Percentiles rank a stretch among this genome's conserved stretches.
These are phyloP conservation scores for Cercospora sp. DNA, from an alignment of 2,329 filamentous ascomycete genomes.

Conservation along the genomic window DNA sequence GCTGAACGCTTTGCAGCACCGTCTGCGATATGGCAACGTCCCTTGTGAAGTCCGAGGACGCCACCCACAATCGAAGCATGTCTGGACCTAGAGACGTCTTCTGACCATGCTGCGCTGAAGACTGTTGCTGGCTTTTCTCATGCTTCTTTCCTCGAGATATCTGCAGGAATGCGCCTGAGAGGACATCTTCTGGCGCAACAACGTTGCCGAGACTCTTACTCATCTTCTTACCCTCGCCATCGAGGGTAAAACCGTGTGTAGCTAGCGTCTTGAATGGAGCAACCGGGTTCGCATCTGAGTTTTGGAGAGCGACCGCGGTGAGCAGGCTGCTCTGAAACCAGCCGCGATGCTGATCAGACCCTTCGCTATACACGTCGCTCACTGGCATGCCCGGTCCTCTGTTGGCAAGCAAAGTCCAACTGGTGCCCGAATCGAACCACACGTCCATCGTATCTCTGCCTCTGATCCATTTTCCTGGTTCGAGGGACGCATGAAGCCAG, in stretches of 20 bases:
- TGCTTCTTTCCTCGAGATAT: constrained; percentile 50
- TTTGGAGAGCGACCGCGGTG: constrained; percentile 72
- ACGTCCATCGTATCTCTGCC: constrained; percentile 98
- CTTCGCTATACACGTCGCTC: constrained; percentile 90
- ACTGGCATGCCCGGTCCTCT: constrained; percentile 43
- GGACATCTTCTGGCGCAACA: constrained; percentile 77
- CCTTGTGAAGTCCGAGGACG: constrained; percentile 84
- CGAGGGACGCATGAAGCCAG: constrained; percentile 71
- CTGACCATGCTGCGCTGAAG: constrained; percentile 30
- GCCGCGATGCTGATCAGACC: constrained; percentile 91
- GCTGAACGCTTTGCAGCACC: constrained; percentile 74
- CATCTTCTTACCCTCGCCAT: constrained; percentile 93
- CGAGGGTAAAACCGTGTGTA: constrained; percentile 92
- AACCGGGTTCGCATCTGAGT: constrained; percentile 41
- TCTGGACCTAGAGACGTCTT: constrained; percentile 68
- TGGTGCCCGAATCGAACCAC: constrained; percentile 98
- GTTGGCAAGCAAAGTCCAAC: constrained; percentile 66
- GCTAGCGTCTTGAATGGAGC: constrained; percentile 87
- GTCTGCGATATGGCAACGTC: constrained; percentile 81
- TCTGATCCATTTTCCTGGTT: constrained; percentile 61
- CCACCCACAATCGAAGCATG: constrained; percentile 85
- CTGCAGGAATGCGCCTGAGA: constrained; percentile 76
- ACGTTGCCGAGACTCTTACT: constrained; percentile 95
- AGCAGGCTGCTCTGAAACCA: constrained; percentile 98
- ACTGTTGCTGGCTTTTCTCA: constrained; percentile 40